Conservation (phyloP, 148 eudicot species). For the Vaccinium myrtillus region DNA sequence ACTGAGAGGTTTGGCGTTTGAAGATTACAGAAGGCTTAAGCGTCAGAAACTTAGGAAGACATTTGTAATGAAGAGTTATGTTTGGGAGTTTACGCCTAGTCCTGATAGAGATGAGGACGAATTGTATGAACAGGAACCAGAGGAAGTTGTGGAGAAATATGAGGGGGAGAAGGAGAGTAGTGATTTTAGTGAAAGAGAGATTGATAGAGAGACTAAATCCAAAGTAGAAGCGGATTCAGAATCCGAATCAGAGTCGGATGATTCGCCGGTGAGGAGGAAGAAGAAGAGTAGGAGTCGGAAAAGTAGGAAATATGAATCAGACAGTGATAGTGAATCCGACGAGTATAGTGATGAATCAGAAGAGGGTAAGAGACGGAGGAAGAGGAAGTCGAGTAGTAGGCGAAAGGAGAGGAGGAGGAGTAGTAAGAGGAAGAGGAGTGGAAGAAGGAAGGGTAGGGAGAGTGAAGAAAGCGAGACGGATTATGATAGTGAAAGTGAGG, state of each 20-base stretch:
- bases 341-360: slow-evolving; percentile 44
- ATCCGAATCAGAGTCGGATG: slow-evolving; percentile 27
- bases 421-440: slow-evolving; percentile 34
- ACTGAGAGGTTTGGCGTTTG: slow-evolving; percentile 54
- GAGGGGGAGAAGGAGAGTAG: slow-evolving; percentile 26
- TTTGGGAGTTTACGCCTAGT: slow-evolving; percentile 85
- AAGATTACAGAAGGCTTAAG: slow-evolving; percentile 71
- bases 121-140: slow-evolving; percentile 31
- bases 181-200: slow-evolving; percentile 13
- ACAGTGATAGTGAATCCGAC: slow-evolving; percentile 37
- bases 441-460: slow-evolving; percentile 30
- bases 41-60: slow-evolving; percentile 71
- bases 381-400: slow-evolving; percentile 34
- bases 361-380: slow-evolving; percentile 40
- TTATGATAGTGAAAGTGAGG: slow-evolving; percentile 34
- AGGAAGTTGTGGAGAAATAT: slow-evolving; percentile 22
- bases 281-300: slow-evolving; percentile 36
- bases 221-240: background rate
- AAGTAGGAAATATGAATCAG: slow-evolving; percentile 35
- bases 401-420: slow-evolving; percentile 35
- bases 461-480: slow-evolving; percentile 25
- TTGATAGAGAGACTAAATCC: slow-evolving; percentile 5
- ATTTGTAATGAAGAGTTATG: slow-evolving; percentile 32
- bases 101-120: slow-evolving; percentile 64
- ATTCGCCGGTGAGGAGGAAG: slow-evolving; percentile 37